Evolutionary conservation across 2,329 filamentous ascomycete species (phyloP).

Genomic region (Lojkania enalia): DNA sequence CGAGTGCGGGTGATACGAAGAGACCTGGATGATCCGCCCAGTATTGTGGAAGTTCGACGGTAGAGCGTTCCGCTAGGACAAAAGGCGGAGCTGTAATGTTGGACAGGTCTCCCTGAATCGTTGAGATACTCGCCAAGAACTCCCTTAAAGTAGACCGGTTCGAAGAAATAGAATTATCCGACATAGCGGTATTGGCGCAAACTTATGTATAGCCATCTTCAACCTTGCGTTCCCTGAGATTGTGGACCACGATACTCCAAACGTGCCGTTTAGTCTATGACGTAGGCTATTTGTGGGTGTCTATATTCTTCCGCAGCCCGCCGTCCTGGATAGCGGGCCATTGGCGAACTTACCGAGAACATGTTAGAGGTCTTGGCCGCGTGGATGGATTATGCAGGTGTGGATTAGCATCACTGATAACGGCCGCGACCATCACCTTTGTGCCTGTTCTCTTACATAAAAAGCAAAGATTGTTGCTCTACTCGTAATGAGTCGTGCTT

Average conservation of each 20-base stretch:
- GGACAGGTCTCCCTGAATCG: constrained; percentile 51
- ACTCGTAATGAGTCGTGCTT: background rate
- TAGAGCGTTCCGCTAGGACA: constrained; percentile 50
- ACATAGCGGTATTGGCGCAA: constrained; percentile 14
- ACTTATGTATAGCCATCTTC: background rate
- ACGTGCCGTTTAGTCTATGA: no score
- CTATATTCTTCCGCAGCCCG: background rate
- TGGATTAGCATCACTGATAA: constrained; percentile 14
- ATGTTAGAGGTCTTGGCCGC: constrained; percentile 13
- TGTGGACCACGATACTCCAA: no score
- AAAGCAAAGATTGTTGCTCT: background rate
- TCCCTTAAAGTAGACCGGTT: constrained; percentile 39
- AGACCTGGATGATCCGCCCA: constrained; percentile 52
- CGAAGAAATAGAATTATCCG: constrained; percentile 26
- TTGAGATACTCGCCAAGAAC: constrained; percentile 47
- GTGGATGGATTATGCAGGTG: background rate
- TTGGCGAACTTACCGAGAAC: constrained; percentile 5
- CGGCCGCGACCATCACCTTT: constrained; percentile 7
- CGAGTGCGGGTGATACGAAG: constrained; percentile 51
- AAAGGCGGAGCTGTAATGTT: constrained; percentile 55
- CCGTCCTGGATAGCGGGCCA: constrained; percentile 1
- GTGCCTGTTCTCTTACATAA: constrained; percentile 13
- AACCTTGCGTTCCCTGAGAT: no score
- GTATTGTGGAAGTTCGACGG: constrained; percentile 52
- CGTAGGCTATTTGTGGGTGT: background rate